Evolutionary conservation across 2,329 filamentous ascomycete genomes (phyloP).

Genomic region (Cladophialophora exuberans): DNA sequence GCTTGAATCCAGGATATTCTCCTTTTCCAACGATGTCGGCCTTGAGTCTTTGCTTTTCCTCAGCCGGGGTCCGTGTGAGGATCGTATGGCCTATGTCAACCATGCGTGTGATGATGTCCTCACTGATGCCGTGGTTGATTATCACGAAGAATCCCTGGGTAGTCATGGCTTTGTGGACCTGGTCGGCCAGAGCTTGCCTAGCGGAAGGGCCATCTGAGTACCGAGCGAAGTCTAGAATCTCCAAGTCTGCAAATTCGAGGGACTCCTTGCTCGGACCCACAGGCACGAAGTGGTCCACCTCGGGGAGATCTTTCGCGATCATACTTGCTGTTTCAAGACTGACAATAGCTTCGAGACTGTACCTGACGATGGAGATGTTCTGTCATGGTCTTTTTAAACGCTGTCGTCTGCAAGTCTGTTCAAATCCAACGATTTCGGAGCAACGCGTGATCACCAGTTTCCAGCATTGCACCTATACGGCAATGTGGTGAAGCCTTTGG

Average conservation of each 20-base stretch:
- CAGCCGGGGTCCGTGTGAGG: slow-evolving; percentile 59
- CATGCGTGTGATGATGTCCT: slow-evolving; percentile 63
- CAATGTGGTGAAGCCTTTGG: no score
- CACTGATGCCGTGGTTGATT: slow-evolving; percentile 62
- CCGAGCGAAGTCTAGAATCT: slow-evolving; percentile 6
- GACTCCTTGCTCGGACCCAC: slow-evolving; percentile 9
- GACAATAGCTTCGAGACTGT: no score
- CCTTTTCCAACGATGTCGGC: slow-evolving; percentile 52
- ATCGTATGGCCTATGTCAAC: slow-evolving; percentile 64
- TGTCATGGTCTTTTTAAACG: no score
- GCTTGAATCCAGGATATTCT: slow-evolving; percentile 62
- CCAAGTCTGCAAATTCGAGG: slow-evolving; percentile 8
- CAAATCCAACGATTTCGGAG: no score
- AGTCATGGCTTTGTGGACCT: slow-evolving; percentile 18
- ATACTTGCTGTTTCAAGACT: no score
- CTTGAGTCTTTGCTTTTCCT: slow-evolving; percentile 60
- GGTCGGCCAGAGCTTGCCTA: slow-evolving; percentile 1
- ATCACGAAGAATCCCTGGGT: slow-evolving; percentile 62
- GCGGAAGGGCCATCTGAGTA: slow-evolving; percentile 13
- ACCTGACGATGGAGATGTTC: no score
- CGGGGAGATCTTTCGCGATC: slow-evolving; percentile 17
- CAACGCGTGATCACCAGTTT: no score
- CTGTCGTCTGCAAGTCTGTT: no score
- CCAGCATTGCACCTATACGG: no score
- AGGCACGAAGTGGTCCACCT: slow-evolving; percentile 17